Evolutionary conservation across 768 basidiomycete species (phyloP).

Genomic region (Russula abietina): DNA sequence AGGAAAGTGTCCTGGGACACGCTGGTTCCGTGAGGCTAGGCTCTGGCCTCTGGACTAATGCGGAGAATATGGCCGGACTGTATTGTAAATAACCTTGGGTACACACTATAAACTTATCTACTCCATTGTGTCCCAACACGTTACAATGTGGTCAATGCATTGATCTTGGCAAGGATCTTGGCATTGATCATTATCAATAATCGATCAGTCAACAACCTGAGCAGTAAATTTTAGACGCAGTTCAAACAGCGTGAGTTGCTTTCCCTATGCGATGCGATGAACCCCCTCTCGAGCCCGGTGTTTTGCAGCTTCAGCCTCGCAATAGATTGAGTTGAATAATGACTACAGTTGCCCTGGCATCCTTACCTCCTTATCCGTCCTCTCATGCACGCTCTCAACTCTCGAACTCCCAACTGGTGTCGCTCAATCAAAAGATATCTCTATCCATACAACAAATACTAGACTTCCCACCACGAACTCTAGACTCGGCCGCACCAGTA

Average conservation of each 20-base stretch:
- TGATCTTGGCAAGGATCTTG: too few species aligned
- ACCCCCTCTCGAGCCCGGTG: not conserved
- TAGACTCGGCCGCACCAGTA: constrained; percentile 40
- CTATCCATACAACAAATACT: constrained; percentile 44
- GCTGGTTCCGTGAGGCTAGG: not conserved
- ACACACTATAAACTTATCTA: not conserved
- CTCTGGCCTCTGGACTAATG: not conserved
- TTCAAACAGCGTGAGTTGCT: not conserved
- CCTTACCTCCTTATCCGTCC: constrained; percentile 55
- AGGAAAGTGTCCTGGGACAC: not conserved
- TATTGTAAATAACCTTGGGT: not conserved
- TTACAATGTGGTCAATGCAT: not conserved
- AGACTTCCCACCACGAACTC: constrained; percentile 43
- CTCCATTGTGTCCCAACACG: too few species aligned
- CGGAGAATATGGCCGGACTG: not conserved
- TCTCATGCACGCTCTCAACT: constrained; percentile 42
- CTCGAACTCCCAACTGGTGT: constrained; percentile 46
- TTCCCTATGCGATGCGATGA: not conserved
- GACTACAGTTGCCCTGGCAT: constrained; percentile 24
- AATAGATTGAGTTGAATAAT: not conserved
- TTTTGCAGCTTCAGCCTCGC: not conserved
- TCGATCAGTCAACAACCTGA: not conserved
- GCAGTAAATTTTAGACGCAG: too few species aligned
- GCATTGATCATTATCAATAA: not conserved
- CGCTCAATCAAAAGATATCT: constrained; percentile 44